Evolutionary conservation across 345 rosid species (phyloP).

Genomic region (Gossypioides kirkii): DNA sequence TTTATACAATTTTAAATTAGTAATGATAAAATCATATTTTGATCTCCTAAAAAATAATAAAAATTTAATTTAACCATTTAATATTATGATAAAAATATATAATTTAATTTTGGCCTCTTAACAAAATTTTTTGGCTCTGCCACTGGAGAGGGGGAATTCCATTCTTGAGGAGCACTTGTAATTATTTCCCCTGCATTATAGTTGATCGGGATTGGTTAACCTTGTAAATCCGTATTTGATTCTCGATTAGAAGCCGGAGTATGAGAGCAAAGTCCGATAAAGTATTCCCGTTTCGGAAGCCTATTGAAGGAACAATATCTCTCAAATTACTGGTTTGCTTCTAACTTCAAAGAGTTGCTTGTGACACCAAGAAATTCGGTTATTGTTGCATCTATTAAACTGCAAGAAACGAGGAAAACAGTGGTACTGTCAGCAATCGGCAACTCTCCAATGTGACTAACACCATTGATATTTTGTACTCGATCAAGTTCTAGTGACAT

Average conservation of each 20-base stretch:
- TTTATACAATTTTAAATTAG: too few relatives aligned
- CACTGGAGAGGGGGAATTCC: constrained; percentile 38
- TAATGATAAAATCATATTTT: too few relatives aligned
- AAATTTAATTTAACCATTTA: too few relatives aligned
- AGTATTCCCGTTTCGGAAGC: constrained; percentile 36
- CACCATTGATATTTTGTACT: constrained; percentile 46
- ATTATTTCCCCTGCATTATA: constrained; percentile 27
- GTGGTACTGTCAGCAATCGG: constrained; percentile 21
- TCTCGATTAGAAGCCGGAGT: constrained; percentile 25
- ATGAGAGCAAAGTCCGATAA: constrained; percentile 31
- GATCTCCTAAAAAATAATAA: too few relatives aligned
- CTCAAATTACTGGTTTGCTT: constrained; percentile 35
- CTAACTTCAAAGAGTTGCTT: constrained; percentile 44
- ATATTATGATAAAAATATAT: too few relatives aligned
- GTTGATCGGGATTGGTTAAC: constrained; percentile 19
- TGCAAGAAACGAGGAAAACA: constrained; percentile 28
- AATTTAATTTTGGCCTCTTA: too few relatives aligned
- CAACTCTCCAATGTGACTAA: constrained; percentile 30
- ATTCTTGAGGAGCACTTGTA: constrained; percentile 31
- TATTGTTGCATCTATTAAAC: constrained; percentile 27
- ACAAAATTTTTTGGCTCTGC: too few relatives aligned
- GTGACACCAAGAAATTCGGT: constrained; percentile 33
- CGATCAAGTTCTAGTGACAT: constrained; percentile 58
- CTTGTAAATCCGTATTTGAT: constrained; percentile 26
- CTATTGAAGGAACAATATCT: constrained; percentile 33